Evolutionary conservation across 202 grass and related monocot genomes (phyloP), one percentile per base, ranked within the genome.

Genomic region (Brachypodium distachyon): DNA sequence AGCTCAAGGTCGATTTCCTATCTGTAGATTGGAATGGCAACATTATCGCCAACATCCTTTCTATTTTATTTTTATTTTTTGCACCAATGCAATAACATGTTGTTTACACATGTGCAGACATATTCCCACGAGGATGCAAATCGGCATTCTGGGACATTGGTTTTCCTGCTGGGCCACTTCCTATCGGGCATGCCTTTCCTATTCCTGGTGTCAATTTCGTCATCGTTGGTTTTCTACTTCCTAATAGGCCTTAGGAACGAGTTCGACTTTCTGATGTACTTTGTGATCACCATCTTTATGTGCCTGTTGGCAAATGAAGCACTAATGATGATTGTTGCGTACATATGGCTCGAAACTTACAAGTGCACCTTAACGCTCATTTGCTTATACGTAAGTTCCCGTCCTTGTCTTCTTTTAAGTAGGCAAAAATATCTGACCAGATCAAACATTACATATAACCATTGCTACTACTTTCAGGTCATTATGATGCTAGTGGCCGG

Each of bases 401-500:
- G 34, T 61, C 40, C 13, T 43, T 4, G 6, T 27, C 21, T n/a
- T 54, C 60, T 73, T 60, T 73, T 10, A 3, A 11, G 19, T 48
- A 18, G 16, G 7, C 26, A 4, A 0, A 16, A 43, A 25, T 25
- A 12, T 17, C 4, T 50, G 3, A 13, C 2, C 28, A 13, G 0
- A n/a, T 17, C 13, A 12, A n/a, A 10, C 16, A 5, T 44, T 51
- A 42, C 70, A 61, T 53, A 61, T 53, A 67, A 33, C 12, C 14
- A 69, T 12, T 2, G 6, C 7, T 83, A 1, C 19, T 16, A 62
- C 78, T 76, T n/a, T 38, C 79, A 97, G 94, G 89, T 83, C 52
- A 78, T 84, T 33, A 97, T 97, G 94, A 97, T 97, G 91, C 87
- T 94, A 12, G 88, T 97, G 71, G 91, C 88, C 43, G 94, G 94